Evolutionary conservation across 2,329 filamentous ascomycete species (phyloP), one percentile per base, ranked within the genome.

Genomic region (Colletotrichum plurivorum): DNA sequence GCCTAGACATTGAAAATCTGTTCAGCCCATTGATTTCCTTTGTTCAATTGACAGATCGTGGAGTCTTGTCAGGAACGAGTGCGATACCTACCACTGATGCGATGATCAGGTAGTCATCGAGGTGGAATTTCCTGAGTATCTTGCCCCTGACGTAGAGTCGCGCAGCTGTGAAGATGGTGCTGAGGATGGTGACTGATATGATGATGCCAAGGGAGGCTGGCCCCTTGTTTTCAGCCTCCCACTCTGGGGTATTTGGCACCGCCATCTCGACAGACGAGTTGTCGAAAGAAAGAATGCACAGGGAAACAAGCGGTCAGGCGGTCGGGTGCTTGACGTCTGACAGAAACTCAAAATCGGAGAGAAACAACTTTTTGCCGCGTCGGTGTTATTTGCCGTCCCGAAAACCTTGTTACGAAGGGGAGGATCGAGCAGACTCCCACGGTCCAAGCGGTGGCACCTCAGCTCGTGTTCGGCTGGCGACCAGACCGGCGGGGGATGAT

Each of bases 51-150:
- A 57, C 25, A 7, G 9, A 22, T 2, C 22, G 22, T 22, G 22
- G 4, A 22, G 22, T 43, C 20, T 63, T 51, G 51, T 58, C 45
- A 9, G 52, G 31, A 59, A 27, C 18, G 48, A 7, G 18, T 25
- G 3, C 13, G 7, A 2, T 22, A 71, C 73, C 72, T 67, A 80
- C 79, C 71, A 79, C 72, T 2, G 79, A 76, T 3, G 73, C 18
- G 0, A 76, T 65, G 68, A 82, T 82, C 27, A 82, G 63, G 48
- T 75, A 81, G 66, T 83, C 81, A 59, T 83, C 81, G 4, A 75
- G 57, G 1, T 78, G 76, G n/a, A 81, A 62, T 36, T 77, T 78
- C 2, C 75, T 73, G 39, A 80, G 63, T 22, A 80, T 71, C 15
- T 63, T 69, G 0, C 65, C 67, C 16, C 79, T 74, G 31, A 78